Percentiles rank a stretch among this genome's conserved stretches.
phyloP scores from a whole-genome alignment of 441 rosid species.

The Gossypium gossypioides region DNA sequence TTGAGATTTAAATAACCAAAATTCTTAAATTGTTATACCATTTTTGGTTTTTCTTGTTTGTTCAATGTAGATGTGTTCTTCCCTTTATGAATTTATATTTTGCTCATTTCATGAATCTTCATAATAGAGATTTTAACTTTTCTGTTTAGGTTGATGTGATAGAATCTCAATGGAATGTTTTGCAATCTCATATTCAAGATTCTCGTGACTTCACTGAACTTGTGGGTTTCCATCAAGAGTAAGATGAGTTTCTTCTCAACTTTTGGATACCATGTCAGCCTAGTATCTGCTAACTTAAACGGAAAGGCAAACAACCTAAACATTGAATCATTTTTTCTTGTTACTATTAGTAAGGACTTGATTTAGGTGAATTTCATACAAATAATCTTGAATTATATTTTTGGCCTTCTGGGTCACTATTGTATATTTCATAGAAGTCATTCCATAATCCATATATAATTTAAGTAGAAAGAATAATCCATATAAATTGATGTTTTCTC shows the following conservation, averaged over 20 bases:
- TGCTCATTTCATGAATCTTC: not conserved
- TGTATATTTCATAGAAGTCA: not conserved
- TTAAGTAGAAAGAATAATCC: not conserved
- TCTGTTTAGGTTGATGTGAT: slow-evolving; percentile 77
- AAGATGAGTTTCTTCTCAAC: slow-evolving; percentile 14
- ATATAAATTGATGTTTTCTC: not conserved
- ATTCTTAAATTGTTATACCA: not conserved
- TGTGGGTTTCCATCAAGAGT: slow-evolving; percentile 96
- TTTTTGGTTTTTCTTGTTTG: not conserved
- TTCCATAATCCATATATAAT: not conserved
- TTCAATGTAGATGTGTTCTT: not conserved
- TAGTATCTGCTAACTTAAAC: not conserved
- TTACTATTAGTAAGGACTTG: not conserved
- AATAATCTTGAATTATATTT: not conserved
- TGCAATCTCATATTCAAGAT: slow-evolving; percentile 75
- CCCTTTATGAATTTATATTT: not conserved
- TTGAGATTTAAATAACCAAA: not conserved
- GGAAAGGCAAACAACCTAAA: not conserved
- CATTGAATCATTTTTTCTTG: not conserved
- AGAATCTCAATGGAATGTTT: slow-evolving; percentile 97
- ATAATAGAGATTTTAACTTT: not conserved
- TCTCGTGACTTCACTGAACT: slow-evolving; percentile 91
- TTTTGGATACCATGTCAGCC: not conserved
- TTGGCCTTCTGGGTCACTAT: not conserved
- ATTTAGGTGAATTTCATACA: slow-evolving; percentile 1